Conservation (phyloP, 1,139 yeast species). For the Saccharomyces pastorianus region DNA sequence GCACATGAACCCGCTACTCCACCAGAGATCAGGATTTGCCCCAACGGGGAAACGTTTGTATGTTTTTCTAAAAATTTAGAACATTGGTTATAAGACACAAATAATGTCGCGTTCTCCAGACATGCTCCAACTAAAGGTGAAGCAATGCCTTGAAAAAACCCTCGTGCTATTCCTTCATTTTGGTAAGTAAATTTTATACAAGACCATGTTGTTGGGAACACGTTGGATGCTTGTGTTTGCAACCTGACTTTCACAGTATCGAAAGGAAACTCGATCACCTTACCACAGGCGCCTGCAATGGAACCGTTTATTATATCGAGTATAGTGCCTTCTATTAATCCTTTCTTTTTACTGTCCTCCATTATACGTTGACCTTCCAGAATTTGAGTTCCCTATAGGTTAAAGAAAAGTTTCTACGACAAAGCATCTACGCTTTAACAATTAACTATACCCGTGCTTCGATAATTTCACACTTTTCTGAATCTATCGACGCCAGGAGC, state of each 20-base stretch:
- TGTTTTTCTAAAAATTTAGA: slow-evolving; percentile 29
- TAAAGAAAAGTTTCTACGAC: neutral
- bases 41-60: slow-evolving; percentile 34
- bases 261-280: slow-evolving; percentile 81
- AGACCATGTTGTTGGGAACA: slow-evolving; percentile 30
- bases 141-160: slow-evolving; percentile 60
- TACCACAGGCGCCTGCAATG: slow-evolving; percentile 74
- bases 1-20: slow-evolving; percentile 79
- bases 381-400: neutral
- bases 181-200: slow-evolving; percentile 54
- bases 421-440: neutral
- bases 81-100: slow-evolving; percentile 51
- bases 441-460: neutral
- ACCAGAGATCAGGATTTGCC: slow-evolving; percentile 52
- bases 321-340: slow-evolving; percentile 10
- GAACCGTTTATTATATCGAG: slow-evolving; percentile 30
- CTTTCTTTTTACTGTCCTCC: neutral
- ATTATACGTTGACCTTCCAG: neutral
- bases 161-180: slow-evolving; percentile 56
- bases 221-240: slow-evolving; percentile 55
- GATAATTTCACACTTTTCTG: neutral
- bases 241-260: slow-evolving; percentile 87
- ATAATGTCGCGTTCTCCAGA: slow-evolving; percentile 69
- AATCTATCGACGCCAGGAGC: neutral
- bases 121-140: slow-evolving; percentile 88